These are phyloP conservation scores for Vavraia culicis DNA, from an alignment of 371 early-diverging fungal species.

Conservation along the genomic window DNA sequence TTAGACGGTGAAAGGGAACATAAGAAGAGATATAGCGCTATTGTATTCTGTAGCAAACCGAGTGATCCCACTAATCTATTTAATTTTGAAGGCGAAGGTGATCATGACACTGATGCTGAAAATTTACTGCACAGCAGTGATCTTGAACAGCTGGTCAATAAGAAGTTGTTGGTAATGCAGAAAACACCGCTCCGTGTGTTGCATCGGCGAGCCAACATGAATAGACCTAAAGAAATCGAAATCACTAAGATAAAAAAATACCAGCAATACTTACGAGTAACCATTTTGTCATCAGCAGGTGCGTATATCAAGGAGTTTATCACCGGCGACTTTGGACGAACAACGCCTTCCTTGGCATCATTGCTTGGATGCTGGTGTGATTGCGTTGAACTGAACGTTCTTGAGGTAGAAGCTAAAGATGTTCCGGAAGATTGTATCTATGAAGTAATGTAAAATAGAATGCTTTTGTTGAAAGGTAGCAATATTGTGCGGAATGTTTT, in stretches of 20 bases:
- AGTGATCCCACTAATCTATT: too few species aligned
- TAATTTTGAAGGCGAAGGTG: too few species aligned
- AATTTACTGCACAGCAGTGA: too few species aligned
- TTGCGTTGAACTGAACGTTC: constrained; percentile 61
- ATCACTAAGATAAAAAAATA: constrained; percentile 6
- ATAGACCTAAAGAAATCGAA: constrained; percentile 19
- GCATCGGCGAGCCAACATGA: constrained; percentile 41
- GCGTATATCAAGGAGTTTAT: constrained; percentile 94
- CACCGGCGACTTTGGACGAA: constrained; percentile 74
- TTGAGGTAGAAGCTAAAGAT: constrained; percentile 53
- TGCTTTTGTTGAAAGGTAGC: too few species aligned
- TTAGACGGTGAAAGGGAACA: too few species aligned
- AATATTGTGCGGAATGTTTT: too few species aligned
- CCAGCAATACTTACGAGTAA: constrained; percentile 45
- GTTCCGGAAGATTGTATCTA: too few species aligned
- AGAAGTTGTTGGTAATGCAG: constrained; percentile 49
- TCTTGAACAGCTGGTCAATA: not conserved
- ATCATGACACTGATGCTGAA: too few species aligned
- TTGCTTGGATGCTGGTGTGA: constrained; percentile 50
- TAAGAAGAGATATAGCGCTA: too few species aligned
- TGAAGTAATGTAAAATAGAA: too few species aligned
- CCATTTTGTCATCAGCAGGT: constrained; percentile 46
- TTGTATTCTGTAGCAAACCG: too few species aligned
- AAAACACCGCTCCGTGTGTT: constrained; percentile 71
- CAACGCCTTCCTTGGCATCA: constrained; percentile 55